Base-by-base conservation (phyloP, 202 grass and related monocot genomes). In the Cymbopogon flexuosus region DNA sequence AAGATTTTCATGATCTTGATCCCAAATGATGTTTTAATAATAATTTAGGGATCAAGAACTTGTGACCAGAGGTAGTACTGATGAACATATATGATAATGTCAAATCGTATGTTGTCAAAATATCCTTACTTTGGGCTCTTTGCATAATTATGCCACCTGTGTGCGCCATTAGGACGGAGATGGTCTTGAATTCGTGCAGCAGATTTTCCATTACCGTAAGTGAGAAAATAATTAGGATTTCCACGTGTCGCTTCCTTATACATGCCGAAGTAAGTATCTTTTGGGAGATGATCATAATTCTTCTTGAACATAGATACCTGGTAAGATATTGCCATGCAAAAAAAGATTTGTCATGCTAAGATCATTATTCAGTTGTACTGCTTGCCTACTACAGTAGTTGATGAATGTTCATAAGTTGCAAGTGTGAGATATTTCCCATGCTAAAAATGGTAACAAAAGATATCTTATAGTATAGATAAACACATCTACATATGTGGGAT, bases 271-370 rank as follows among this genome's bases (percentile, higher is more conserved):
- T 97, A 97, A 69, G 81, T 87, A 66, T 97, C 94, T 85, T 88
- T 94, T 24, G 90, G 94, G 30, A 97, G 88, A 92, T 97, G 94
- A 81, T 97, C 94, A 90, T 89, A 97, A 46, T 97, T 97, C 85
- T 89, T 97, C 79, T 97, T 97, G 78, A 97, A 97, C 94, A 97
- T 94, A n/a, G 94, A 97, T 76, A 97, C 90, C 94, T 97, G 82
- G 65, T 19, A 84, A 69, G 5, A 84, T n/a, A 70, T 75, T 84
- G 60, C 40, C 75, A 79, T 79, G 49, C 6, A 73, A 27, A 73
- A 27, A 12, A 66, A 79, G 8, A 36, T 18, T 33, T 12, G 37
- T 72, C 16, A 84, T 49, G 36, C 73, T 68, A 42, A 61, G 51
- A 56, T 56, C 39, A 72, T 14, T 68, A 58, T 43, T 49, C 18